Percentiles rank a stretch among this genome's conserved stretches.
Conservation (phyloP, 2,329 filamentous ascomycete genomes). For the Harringtonia lauricola region DNA sequence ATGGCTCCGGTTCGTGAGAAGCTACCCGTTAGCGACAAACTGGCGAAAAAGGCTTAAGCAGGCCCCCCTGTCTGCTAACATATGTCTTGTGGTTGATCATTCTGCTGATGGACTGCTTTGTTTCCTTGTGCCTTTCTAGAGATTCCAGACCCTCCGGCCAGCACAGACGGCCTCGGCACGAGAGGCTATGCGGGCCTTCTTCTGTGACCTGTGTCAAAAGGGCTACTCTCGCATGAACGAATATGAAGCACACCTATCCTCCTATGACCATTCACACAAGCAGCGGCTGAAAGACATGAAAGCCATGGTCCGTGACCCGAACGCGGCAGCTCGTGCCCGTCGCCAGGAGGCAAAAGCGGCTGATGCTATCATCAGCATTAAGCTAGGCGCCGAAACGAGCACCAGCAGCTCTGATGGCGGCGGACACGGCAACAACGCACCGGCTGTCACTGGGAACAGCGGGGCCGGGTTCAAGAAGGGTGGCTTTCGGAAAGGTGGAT, state of each 20-base stretch:
- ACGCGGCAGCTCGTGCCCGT: conserved; percentile 52
- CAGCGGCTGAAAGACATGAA: conserved; percentile 85
- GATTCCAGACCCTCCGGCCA: conserved; percentile 46
- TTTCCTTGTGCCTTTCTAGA: conserved; percentile 19
- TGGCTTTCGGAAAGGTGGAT: conserved; percentile 73
- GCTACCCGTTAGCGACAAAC: too few species aligned
- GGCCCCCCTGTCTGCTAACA: too few species aligned
- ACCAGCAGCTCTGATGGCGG: conserved; percentile 15
- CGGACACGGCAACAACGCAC: conserved; percentile 16
- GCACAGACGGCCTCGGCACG: conserved; percentile 55
- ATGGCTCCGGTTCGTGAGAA: too few species aligned
- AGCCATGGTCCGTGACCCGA: conserved; percentile 64
- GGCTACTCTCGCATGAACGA: conserved; percentile 93
- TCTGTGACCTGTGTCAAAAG: conserved; percentile 81
- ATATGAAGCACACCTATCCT: conserved; percentile 87
- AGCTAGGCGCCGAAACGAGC: conserved; percentile 33
- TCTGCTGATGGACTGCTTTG: too few species aligned
- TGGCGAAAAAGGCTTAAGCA: too few species aligned
- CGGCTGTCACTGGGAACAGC: not conserved
- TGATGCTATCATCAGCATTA: conserved; percentile 58
- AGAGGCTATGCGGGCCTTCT: conserved; percentile 70
- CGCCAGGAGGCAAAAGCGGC: conserved; percentile 56
- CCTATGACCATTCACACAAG: conserved; percentile 92
- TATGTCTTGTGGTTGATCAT: too few species aligned
- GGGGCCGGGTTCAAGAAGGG: conserved; percentile 46